These are phyloP conservation scores for Torulaspora pretoriensis DNA, from an alignment of 1,139 yeast genomes.

Conservation along the genomic window DNA sequence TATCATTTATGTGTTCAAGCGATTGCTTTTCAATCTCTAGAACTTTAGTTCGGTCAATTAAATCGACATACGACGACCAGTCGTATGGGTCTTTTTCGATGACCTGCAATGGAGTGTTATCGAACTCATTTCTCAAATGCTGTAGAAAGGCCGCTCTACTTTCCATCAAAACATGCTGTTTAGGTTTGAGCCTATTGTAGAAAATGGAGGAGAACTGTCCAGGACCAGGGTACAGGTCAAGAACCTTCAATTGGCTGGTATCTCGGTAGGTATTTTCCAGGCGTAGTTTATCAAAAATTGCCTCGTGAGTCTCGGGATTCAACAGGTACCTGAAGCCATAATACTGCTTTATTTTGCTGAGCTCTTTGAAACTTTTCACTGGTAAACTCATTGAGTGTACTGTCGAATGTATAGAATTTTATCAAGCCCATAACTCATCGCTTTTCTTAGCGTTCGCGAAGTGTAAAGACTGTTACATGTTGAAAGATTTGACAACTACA, in stretches of 20 bases:
- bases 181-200: conserved; percentile 54
- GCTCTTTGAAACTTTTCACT: conserved; percentile 10
- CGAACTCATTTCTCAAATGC: conserved; percentile 30
- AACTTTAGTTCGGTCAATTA: conserved; percentile 43
- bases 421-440: neutral
- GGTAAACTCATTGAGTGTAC: conserved; percentile 13
- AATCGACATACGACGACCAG: conserved; percentile 55
- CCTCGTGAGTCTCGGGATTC: conserved; percentile 20
- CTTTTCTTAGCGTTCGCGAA: conserved; percentile 2
- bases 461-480: too few relatives aligned
- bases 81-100: conserved; percentile 47
- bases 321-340: conserved; percentile 38
- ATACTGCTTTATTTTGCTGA: conserved; percentile 20
- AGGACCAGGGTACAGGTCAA: conserved; percentile 61
- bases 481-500: neutral
- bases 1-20: conserved; percentile 52
- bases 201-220: conserved; percentile 50
- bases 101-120: conserved; percentile 34
- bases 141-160: conserved; percentile 42
- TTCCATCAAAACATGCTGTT: conserved; percentile 57
- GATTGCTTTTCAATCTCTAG: conserved; percentile 42
- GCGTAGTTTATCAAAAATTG: conserved; percentile 36
- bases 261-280: conserved; percentile 41
- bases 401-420: neutral
- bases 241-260: conserved; percentile 47